These are phyloP conservation scores for Aspergillus sp. DNA, from an alignment of 2,329 filamentous ascomycete species.

Conservation along the genomic window DNA sequence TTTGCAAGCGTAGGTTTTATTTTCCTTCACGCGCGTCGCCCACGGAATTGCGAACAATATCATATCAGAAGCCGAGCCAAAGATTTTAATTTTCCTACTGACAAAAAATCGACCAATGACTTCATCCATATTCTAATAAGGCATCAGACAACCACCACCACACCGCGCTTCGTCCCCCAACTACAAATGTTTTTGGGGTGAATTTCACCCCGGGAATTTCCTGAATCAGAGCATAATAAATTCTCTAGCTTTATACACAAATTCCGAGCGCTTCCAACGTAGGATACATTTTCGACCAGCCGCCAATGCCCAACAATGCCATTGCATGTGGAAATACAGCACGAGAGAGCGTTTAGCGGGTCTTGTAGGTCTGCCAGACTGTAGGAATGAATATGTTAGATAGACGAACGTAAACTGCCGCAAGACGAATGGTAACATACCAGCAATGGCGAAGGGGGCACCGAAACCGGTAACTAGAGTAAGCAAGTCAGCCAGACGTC, in stretches of 20 bases:
- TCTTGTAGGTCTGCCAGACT: conserved; percentile 71
- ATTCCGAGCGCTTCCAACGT: conserved; percentile 31
- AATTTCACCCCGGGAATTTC: background rate
- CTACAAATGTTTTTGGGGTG: conserved; percentile 8
- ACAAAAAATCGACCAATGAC: conserved; percentile 43
- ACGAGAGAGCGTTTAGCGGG: conserved; percentile 40
- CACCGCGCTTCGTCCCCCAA: conserved; percentile 12
- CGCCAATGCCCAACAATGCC: conserved; percentile 22
- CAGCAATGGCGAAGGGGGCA: conserved; percentile 63
- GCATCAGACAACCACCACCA: conserved; percentile 24
- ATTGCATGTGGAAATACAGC: conserved; percentile 20
- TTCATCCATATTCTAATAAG: conserved; percentile 43
- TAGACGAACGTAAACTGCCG: background rate
- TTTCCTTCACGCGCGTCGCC: conserved; percentile 14
- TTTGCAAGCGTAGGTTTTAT: background rate
- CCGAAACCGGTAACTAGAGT: conserved; percentile 58
- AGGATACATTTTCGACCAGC: conserved; percentile 25
- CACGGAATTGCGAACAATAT: conserved; percentile 8
- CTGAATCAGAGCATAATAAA: conserved; percentile 29
- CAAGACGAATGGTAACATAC: conserved; percentile 48
- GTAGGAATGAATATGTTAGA: conserved; percentile 29
- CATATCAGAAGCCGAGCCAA: conserved; percentile 34
- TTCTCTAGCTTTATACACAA: conserved; percentile 45
- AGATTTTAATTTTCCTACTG: conserved; percentile 42
- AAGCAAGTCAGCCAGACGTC: conserved; percentile 39